A percentile compares a stretch with the other conserved stretches of the same genome.
Evolutionary conservation across 179 eudicot species (phyloP).

Genomic region (Nepenthes alata): DNA sequence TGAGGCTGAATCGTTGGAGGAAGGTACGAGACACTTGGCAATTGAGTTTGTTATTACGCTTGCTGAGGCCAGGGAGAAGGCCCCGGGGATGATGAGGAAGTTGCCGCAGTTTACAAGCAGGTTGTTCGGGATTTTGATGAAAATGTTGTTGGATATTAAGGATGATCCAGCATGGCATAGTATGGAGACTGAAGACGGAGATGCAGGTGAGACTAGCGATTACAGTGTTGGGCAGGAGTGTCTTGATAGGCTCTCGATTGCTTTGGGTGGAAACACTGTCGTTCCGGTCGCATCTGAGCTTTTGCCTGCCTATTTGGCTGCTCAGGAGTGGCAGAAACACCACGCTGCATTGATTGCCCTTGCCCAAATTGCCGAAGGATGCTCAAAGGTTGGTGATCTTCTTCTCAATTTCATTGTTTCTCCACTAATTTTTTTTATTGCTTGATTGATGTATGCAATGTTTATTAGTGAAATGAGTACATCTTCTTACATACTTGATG

Average conservation of each 20-base stretch:
- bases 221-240: slow-evolving; percentile 91
- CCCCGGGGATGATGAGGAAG: slow-evolving; percentile 99
- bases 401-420: neutral
- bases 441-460: neutral
- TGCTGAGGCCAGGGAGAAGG: slow-evolving; percentile 87
- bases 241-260: slow-evolving; percentile 70
- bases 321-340: slow-evolving; percentile 92
- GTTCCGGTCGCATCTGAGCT: slow-evolving; percentile 89
- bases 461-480: neutral
- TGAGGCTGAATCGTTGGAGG: slow-evolving; percentile 73
- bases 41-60: slow-evolving; percentile 81
- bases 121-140: slow-evolving; percentile 63
- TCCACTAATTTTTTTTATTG: neutral
- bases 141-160: slow-evolving; percentile 80
- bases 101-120: slow-evolving; percentile 80
- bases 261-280: slow-evolving; percentile 83
- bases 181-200: slow-evolving; percentile 69
- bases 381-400: slow-evolving; percentile 51
- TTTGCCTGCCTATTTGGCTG: slow-evolving; percentile 66
- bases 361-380: slow-evolving; percentile 96
- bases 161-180: slow-evolving; percentile 85
- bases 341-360: slow-evolving; percentile 89
- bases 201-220: slow-evolving; percentile 87
- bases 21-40: slow-evolving; percentile 78
- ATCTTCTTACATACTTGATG: neutral